Evolutionary conservation across 169 alveolate species (phyloP).

Genomic region (Amoebophrya sp.): DNA sequence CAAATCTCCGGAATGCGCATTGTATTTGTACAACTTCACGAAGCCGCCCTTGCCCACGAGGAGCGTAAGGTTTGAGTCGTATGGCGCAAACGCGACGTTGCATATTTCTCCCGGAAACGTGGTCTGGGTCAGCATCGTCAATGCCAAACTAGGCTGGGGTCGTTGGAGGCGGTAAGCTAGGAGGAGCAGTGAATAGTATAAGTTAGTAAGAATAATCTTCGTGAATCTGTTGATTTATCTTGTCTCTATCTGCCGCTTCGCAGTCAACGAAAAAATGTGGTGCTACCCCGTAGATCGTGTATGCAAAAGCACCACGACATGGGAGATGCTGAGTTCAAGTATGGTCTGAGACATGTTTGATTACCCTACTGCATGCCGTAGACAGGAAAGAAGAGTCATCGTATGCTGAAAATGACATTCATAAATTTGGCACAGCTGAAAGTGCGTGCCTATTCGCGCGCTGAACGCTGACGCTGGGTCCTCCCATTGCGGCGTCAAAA

Average conservation of each 20-base stretch:
- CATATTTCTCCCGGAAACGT: not conserved
- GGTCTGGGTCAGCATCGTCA: not conserved
- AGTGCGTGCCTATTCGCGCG: not conserved
- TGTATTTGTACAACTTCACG: not conserved
- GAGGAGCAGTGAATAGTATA: not conserved
- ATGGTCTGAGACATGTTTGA: not conserved
- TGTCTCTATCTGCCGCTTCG: not conserved
- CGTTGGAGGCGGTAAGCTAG: not conserved
- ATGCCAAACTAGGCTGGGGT: not conserved
- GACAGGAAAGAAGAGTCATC: not conserved
- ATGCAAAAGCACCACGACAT: not conserved
- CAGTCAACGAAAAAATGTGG: not conserved
- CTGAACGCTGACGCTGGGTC: slow-evolving; percentile 2
- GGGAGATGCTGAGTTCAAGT: not conserved
- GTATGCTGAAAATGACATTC: not conserved
- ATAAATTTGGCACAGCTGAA: not conserved
- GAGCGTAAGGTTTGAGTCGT: not conserved
- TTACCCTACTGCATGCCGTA: not conserved
- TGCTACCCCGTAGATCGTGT: not conserved
- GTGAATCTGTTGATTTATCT: not conserved
- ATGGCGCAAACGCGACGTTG: not conserved
- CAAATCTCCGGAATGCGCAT: not conserved
- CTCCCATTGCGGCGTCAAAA: not conserved
- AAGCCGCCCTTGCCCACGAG: not conserved
- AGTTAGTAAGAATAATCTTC: not conserved